These are phyloP conservation scores for Cryptococcus deneoformans DNA, from an alignment of 1,284 basidiomycete species.

Conservation along the genomic window DNA sequence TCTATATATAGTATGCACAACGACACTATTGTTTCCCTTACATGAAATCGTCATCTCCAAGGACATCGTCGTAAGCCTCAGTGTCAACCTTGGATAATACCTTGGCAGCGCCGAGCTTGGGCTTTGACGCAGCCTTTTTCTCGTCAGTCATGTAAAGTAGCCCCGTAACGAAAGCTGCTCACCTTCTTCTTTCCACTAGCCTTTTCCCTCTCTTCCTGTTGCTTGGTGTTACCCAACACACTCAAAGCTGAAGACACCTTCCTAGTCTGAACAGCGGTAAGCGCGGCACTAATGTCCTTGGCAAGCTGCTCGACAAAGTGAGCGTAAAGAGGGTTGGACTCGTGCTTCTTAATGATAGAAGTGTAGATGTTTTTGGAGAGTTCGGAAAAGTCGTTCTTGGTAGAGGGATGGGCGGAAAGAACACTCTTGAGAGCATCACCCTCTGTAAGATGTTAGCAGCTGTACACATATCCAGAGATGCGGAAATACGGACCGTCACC, in stretches of 20 bases:
- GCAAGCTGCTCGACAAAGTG: constrained; percentile 77
- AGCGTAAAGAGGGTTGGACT: constrained; percentile 73
- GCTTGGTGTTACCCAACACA: constrained; percentile 88
- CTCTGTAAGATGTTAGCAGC: constrained; percentile 1
- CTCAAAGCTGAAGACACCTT: constrained; percentile 79
- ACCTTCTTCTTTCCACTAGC: constrained; percentile 85
- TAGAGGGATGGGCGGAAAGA: constrained; percentile 69
- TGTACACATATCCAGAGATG: not conserved
- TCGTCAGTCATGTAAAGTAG: no score
- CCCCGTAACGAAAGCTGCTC: constrained; percentile 6
- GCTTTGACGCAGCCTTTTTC: constrained; percentile 53
- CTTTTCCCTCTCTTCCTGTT: constrained; percentile 81
- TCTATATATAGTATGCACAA: no score
- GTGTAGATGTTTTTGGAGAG: constrained; percentile 72
- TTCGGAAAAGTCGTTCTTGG: constrained; percentile 76
- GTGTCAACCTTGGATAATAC: constrained; percentile 63
- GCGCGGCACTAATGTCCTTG: constrained; percentile 65
- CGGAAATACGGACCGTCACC: constrained; percentile 10
- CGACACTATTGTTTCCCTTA: constrained; percentile 6
- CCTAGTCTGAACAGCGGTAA: constrained; percentile 83
- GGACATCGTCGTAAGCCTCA: constrained; percentile 70
- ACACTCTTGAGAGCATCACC: constrained; percentile 58
- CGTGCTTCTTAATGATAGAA: constrained; percentile 68
- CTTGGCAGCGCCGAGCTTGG: constrained; percentile 78
- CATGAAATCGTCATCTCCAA: constrained; percentile 61